A percentile compares a stretch with the other conserved stretches of the same genome.
phyloP scores from a whole-genome alignment of 768 basidiomycete genomes.

The Lenzites betulinus region DNA sequence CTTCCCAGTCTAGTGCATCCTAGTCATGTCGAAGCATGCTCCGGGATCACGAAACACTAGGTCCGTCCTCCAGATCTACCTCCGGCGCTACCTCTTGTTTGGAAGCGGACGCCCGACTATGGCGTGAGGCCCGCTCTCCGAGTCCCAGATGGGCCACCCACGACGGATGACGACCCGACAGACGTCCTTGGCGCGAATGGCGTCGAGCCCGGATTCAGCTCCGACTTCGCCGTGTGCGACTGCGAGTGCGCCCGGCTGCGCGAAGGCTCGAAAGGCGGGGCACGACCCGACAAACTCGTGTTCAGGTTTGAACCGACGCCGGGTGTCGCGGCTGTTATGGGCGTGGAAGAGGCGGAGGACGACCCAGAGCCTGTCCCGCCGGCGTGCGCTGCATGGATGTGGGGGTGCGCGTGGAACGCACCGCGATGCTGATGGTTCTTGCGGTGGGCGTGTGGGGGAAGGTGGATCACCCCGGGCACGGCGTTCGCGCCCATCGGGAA shows the following conservation, averaged over 20 bases:
- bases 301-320: too few relatives aligned
- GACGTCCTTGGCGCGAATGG: constrained; percentile 27
- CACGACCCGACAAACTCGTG: constrained; percentile 48
- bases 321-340: constrained; percentile 8
- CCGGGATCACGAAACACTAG: too few relatives aligned
- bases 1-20: neutral
- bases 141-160: neutral
- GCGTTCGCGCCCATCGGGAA: constrained; percentile 14
- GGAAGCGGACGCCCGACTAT: neutral
- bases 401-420: constrained; percentile 7
- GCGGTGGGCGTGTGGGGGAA: constrained; percentile 12
- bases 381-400: neutral
- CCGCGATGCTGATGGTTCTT: constrained; percentile 2
- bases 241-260: constrained; percentile 6
- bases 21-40: neutral
- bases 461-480: constrained; percentile 31
- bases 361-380: constrained; percentile 18
- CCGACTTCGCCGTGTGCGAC: constrained; percentile 23
- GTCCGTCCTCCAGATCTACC: neutral
- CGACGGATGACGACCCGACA: neutral
- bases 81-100: too few relatives aligned
- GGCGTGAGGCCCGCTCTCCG: neutral
- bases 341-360: constrained; percentile 20
- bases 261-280: constrained; percentile 56
- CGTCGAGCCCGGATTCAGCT: constrained; percentile 30